A percentile compares a stretch with the other conserved stretches of the same genome.
Conservation (phyloP, 129 eudicot species). For the Glebionis coronaria region DNA sequence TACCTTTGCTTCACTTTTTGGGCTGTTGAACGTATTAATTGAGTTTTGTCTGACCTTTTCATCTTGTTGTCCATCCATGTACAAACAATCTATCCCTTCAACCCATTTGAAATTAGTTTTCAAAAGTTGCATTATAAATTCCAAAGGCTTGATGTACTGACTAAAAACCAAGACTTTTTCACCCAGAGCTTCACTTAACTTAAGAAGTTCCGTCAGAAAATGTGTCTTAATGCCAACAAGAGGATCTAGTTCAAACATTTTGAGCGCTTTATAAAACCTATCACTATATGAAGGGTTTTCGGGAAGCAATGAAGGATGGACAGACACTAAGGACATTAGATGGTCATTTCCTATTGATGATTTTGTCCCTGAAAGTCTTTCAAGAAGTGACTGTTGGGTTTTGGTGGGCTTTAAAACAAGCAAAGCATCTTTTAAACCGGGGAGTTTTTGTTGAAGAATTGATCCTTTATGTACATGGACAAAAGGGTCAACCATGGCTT, state of each 20-base stretch:
- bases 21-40: constrained; percentile 47
- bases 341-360: constrained; percentile 26
- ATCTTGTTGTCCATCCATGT: constrained; percentile 53
- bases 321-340: constrained; percentile 44
- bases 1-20: constrained; percentile 39
- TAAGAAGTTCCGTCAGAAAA: constrained; percentile 51
- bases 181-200: constrained; percentile 31
- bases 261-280: constrained; percentile 20
- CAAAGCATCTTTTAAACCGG: constrained; percentile 54
- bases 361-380: constrained; percentile 5
- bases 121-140: constrained; percentile 35
- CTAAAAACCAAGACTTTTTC: constrained; percentile 69
- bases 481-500: constrained; percentile 49
- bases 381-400: constrained; percentile 44
- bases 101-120: constrained; percentile 37
- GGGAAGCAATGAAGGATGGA: constrained; percentile 62
- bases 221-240: constrained; percentile 56
- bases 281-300: not conserved
- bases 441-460: constrained; percentile 52
- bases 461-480: constrained; percentile 73
- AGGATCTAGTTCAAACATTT: constrained; percentile 20
- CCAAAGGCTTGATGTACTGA: constrained; percentile 45
- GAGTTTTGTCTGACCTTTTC: constrained; percentile 41
- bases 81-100: constrained; percentile 43
- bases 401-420: constrained; percentile 51